phyloP scores from a whole-genome alignment of 192 early-diverging fungal genomes.

The Phycomyces nitens region DNA sequence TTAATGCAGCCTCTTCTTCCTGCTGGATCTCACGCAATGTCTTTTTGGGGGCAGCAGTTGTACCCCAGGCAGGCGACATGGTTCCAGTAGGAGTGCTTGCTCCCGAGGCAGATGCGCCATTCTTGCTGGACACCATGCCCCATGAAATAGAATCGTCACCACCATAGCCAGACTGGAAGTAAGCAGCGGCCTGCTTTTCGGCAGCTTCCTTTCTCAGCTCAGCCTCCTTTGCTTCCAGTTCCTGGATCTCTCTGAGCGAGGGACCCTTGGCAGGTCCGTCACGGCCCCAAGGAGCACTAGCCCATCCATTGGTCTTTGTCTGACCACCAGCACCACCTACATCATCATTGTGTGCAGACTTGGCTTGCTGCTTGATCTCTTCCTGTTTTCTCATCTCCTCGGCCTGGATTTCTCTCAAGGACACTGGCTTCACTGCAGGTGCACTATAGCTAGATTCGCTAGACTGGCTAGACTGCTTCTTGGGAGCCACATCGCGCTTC shows the following conservation, averaged over 20 bases:
- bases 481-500: not conserved
- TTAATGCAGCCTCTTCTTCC: constrained; percentile 52
- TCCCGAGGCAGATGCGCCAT: constrained; percentile 4
- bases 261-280: constrained; percentile 32
- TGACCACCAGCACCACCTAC: not conserved
- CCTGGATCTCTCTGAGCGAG: constrained; percentile 61
- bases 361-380: constrained; percentile 30
- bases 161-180: not conserved
- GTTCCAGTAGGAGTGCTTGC: not conserved
- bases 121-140: constrained; percentile 26
- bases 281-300: constrained; percentile 6
- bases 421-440: constrained; percentile 25
- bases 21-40: constrained; percentile 55
- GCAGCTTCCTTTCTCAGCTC: constrained; percentile 28
- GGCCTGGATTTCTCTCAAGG: constrained; percentile 44
- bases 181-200: constrained; percentile 3
- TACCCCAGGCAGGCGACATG: constrained; percentile 31
- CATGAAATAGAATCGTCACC: constrained; percentile 21
- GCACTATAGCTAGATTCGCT: not conserved
- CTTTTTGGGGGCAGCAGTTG: constrained; percentile 45
- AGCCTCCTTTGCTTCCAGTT: constrained; percentile 52
- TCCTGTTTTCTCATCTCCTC: constrained; percentile 42
- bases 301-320: constrained; percentile 6
- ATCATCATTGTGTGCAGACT: not conserved
- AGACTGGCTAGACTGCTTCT: not conserved